phyloP scores from a whole-genome alignment of 2,329 filamentous ascomycete genomes.

The Blastomyces percursus region DNA sequence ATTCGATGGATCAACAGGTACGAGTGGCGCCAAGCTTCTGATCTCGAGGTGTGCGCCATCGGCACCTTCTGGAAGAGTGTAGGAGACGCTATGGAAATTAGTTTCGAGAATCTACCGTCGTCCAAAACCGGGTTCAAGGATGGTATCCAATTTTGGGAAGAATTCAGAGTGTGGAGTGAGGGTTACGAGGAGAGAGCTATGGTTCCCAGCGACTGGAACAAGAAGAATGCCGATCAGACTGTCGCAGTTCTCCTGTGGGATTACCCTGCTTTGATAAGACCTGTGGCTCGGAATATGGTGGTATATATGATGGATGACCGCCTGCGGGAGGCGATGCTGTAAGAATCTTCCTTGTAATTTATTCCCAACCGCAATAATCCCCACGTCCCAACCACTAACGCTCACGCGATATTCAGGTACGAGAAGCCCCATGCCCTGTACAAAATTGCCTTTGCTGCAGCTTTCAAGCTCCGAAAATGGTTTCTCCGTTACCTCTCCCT shows the following conservation, averaged over 20 bases:
- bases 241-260: conserved; percentile 51
- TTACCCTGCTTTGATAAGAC: conserved; percentile 37
- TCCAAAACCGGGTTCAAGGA: conserved; percentile 34
- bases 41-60: conserved; percentile 57
- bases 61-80: conserved; percentile 61
- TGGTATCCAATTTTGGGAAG: conserved; percentile 44
- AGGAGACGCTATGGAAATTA: conserved; percentile 59
- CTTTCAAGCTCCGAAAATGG: conserved; percentile 45
- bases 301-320: conserved; percentile 53
- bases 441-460: conserved; percentile 32
- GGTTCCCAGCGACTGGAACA: conserved; percentile 42
- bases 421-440: conserved; percentile 28
- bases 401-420: conserved; percentile 25
- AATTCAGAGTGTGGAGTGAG: conserved; percentile 41
- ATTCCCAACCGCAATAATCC: neutral
- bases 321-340: conserved; percentile 56
- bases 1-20: conserved; percentile 51
- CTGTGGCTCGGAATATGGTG: conserved; percentile 42
- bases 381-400: neutral
- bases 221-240: conserved; percentile 47
- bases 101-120: conserved; percentile 37
- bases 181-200: conserved; percentile 51
- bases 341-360: conserved; percentile 19
- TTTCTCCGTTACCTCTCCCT: conserved; percentile 48
- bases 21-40: conserved; percentile 59